A percentile compares a stretch with the other conserved stretches of the same genome.
Evolutionary conservation across 2,329 filamentous ascomycete genomes (phyloP).

Genomic region (Cladosporium sp.): DNA sequence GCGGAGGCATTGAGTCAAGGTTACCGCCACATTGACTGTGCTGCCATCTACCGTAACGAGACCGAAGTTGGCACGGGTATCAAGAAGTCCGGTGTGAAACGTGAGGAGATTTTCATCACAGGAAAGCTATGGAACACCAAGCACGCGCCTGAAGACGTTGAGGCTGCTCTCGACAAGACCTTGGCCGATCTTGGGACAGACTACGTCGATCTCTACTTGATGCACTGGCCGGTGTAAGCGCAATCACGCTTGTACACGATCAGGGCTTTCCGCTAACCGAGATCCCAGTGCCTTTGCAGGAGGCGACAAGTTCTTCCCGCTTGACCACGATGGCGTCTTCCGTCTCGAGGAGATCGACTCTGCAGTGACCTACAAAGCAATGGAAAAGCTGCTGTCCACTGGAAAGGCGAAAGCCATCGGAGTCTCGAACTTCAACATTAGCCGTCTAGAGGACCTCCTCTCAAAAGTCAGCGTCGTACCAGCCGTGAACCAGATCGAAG

Average conservation of each 20-base stretch:
- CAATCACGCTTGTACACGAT: slow-evolving; percentile 36
- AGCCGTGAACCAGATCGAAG: slow-evolving; percentile 45
- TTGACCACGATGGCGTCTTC: slow-evolving; percentile 38
- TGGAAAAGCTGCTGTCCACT: slow-evolving; percentile 19
- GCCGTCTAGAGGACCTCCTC: slow-evolving; percentile 45
- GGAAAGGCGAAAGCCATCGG: slow-evolving; percentile 58
- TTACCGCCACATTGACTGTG: slow-evolving; percentile 50
- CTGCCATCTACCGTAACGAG: slow-evolving; percentile 40
- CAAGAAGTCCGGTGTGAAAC: slow-evolving; percentile 25
- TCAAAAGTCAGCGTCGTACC: slow-evolving; percentile 50
- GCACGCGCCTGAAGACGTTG: slow-evolving; percentile 35
- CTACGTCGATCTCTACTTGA: slow-evolving; percentile 44
- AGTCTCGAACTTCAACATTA: slow-evolving; percentile 67
- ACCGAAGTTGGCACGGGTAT: slow-evolving; percentile 42
- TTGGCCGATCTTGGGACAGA: slow-evolving; percentile 36
- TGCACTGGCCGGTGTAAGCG: slow-evolving; percentile 50
- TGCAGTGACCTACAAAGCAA: slow-evolving; percentile 14
- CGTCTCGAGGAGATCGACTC: slow-evolving; percentile 30
- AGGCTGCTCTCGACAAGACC: slow-evolving; percentile 35
- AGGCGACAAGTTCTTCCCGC: slow-evolving; percentile 37
- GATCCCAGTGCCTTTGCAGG: slow-evolving; percentile 29
- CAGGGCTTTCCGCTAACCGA: slow-evolving; percentile 3
- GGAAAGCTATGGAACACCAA: slow-evolving; percentile 60
- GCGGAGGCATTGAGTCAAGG: slow-evolving; percentile 42
- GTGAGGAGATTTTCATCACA: slow-evolving; percentile 39